Evolutionary conservation across 306 rosid species (phyloP).

Genomic region (Prunus campanulata): DNA sequence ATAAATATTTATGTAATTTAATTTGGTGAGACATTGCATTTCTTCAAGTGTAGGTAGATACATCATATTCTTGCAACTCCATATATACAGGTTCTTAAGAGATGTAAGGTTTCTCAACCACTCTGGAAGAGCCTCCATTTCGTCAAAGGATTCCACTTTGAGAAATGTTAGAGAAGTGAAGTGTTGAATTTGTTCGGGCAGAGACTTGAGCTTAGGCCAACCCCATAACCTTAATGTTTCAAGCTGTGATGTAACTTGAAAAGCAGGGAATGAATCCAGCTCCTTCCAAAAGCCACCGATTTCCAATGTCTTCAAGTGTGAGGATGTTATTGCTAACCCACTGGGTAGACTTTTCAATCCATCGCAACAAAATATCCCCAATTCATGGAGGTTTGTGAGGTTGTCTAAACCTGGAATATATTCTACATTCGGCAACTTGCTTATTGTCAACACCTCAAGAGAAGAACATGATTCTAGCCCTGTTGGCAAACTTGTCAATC

Average conservation of each 20-base stretch:
- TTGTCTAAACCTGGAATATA: neutral
- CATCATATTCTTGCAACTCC: rapidly evolving
- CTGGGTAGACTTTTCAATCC: no score
- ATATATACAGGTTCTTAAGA: neutral
- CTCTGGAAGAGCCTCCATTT: neutral
- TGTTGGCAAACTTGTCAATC: neutral
- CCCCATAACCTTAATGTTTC: neutral
- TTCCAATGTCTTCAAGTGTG: no score
- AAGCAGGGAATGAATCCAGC: no score
- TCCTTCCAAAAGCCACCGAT: no score
- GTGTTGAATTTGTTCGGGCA: no score
- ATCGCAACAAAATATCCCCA: rapidly evolving
- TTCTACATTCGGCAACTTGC: neutral
- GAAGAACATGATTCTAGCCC: neutral
- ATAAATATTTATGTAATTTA: no score
- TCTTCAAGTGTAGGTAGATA: neutral
- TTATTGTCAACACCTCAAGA: neutral
- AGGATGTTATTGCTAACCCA: no score
- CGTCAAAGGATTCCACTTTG: neutral
- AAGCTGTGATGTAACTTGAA: neutral
- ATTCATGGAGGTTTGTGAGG: neutral
- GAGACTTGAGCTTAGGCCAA: no score
- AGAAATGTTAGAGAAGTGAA: rapidly evolving
- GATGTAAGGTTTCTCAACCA: neutral
- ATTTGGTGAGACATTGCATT: neutral